Evolutionary conservation across 2,329 filamentous ascomycete species (phyloP), one percentile per base, ranked within the genome.

Genomic region (Davidsoniella virescens): DNA sequence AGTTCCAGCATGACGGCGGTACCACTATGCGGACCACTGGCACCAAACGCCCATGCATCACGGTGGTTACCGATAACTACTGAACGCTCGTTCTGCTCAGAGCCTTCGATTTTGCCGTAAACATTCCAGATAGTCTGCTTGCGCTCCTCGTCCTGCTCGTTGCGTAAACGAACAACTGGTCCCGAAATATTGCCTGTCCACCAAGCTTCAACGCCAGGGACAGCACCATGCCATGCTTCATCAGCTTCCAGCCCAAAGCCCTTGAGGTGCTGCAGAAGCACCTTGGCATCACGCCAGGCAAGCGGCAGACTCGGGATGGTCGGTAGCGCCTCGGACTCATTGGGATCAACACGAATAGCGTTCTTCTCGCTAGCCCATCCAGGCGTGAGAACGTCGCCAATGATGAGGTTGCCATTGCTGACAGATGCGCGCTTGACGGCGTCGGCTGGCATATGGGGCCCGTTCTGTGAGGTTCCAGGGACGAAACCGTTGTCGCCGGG

Each of bases 61-160:
- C 92, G 86, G 61, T 94, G 90, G 63, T 88, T 95, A 47, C 92
- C 92, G 50, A 98, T 75, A 51, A 95, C 81, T 59, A 96, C 80
- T 51, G 82, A 84, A 65, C 94, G 90, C 54, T 84, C 76, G 1
- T 72, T 71, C 61, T 92, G 82, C 64, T 96, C 92, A 52, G 86
- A 71, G n/a, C 92, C 92, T 10, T 72, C 67, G 47, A 98, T 88
- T 50, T 80, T 76, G 29, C 85, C 88, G 59, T 94, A 79, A 0
- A 96, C 78, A 60, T 98, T 98, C 75, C 86, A 94, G 54, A 98
- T 92, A 5, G 81, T 78, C 63, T 94, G 86, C 60, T 83, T 73
- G 52, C 83, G 75, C 10, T 79, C 74, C 61, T 94, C 87, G 57
- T 94, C 87, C 61, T 94, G 87, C 53, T 87, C 67, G 62, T 96